Evolutionary conservation across 495 filamentous ascomycete genomes (phyloP), one percentile per base, ranked within the genome.

Genomic region (Trichoderma reesei): DNA sequence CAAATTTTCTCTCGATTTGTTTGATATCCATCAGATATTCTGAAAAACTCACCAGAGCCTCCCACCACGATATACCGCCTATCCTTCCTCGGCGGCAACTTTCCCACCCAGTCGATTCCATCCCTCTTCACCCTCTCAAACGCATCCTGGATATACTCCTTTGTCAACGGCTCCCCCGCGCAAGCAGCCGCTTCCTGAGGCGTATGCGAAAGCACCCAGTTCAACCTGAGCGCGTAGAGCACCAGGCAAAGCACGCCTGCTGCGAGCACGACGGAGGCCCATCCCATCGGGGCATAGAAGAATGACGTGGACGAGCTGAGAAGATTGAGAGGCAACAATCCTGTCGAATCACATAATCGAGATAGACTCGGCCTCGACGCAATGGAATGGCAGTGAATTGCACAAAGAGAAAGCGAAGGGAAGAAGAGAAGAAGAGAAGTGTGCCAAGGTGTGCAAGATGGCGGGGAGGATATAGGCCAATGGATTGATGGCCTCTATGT

Each of bases 21-120:
- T 26, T 26, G 26, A 26, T 26, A 26, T 11, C 41, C 10, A 10
- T 4, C 3, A 42, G 11, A 41, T 41, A 41, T 13, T 3, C 16
- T 16, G 5, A 16, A 9, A 9, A 62, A 74, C 78, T 64, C 41
- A 79, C 83, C 82, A 13, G 80, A 77, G 48, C 84, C 84, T 61
- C 84, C 84, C 31, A 85, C 79, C 33, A 86, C 71, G 54, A 86
- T 69, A 72, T 86, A 86, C 14, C 82, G 79, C 11, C 84, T 75
- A 13, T 77, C 71, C 67, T 81, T 78, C 61, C 75, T 80, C 2
- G 82, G 81, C 8, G 83, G 84, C 7, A 85, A 69, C 36, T 74
- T 74, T 60, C 79, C 77, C 41, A 46, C 65, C 67, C 80, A 79
- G 65, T 83, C 76, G 42, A 82, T 62, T 0, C 82, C 82, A 0